These are phyloP conservation scores for Globisporangium spiculum DNA, from an alignment of 352 stramenopile species.

Conservation along the genomic window DNA sequence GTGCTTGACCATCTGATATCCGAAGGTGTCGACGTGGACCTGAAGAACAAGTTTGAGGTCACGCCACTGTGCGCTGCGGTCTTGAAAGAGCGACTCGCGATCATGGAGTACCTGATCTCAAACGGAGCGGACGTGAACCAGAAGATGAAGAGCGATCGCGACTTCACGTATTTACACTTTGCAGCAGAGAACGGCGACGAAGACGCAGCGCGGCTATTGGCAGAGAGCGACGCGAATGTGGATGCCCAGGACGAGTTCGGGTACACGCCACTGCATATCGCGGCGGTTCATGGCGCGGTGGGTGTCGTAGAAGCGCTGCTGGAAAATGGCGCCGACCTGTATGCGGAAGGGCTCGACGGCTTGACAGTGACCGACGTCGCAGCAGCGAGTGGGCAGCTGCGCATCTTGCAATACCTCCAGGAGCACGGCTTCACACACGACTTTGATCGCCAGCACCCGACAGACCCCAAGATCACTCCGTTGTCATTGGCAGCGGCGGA, in stretches of 20 bases:
- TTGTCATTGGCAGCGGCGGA: constrained; percentile 12
- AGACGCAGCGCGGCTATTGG: constrained; percentile 19
- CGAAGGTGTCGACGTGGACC: constrained; percentile 13
- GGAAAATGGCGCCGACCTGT: constrained; percentile 21
- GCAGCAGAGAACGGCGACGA: constrained; percentile 32
- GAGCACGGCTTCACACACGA: constrained; percentile 20
- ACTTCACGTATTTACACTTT: constrained; percentile 26
- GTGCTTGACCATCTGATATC: constrained; percentile 16
- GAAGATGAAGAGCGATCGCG: constrained; percentile 16
- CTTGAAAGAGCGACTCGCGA: constrained; percentile 7
- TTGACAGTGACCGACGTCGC: constrained; percentile 19
- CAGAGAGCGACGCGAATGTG: constrained; percentile 21
- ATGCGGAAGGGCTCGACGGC: constrained; percentile 5
- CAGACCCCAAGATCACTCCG: constrained; percentile 15
- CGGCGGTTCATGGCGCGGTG: constrained; percentile 21
- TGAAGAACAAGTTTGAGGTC: constrained; percentile 15
- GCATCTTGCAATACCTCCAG: constrained; percentile 17
- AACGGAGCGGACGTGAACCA: constrained; percentile 21
- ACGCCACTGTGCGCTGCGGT: constrained; percentile 20
- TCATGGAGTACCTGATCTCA: constrained; percentile 17
- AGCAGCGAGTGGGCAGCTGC: constrained; percentile 19
- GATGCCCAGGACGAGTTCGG: constrained; percentile 21
- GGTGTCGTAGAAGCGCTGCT: constrained; percentile 20
- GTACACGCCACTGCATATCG: constrained; percentile 28
- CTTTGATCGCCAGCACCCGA: constrained; percentile 15